Base-by-base conservation (phyloP, 306 rosid genomes). In the Cercis canadensis region DNA sequence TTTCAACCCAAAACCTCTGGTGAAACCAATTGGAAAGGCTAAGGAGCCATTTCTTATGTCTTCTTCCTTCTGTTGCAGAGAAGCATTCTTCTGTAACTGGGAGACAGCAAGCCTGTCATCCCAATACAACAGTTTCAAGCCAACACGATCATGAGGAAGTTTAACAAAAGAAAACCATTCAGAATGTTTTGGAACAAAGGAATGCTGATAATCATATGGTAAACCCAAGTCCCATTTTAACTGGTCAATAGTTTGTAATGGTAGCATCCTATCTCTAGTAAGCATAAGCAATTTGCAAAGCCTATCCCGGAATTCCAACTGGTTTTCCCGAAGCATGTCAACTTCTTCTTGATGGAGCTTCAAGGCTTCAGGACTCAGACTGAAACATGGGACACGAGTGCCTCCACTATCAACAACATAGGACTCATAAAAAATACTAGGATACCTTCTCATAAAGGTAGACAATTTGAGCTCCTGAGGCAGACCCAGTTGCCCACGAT, bases 181-280 rank as follows among this genome's bases (percentile, higher is more conserved):
- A 7, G 75, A 80, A 50, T 87, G 78, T 62, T 72, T 62, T 12
- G 73, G 53, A 72, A 93, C 64, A 57, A 93, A 75, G 18, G 92
- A 81, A 79, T 75, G 69, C 49, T 65, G 83, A 74, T 85, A 93
- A 88, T 90, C 96, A 62, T 82, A 85, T 0, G 97, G 97, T 80
- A 90, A 85, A 57, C 98, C 98, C 67, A 93, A 39, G 82, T 90
- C 97, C 98, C 97, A 93, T 82, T 73, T 84, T 80, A 93, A 83
- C 61, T 90, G 97, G 75, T 93, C 96, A 77, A 93, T 57, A 7
- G 97, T 90, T 62, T 88, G 98, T 32, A 88, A 59, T 52, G 98
- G 98, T 79, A 93, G 97, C 31, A 69, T 76, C 88, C 76, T 34
- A 52, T 62, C 83, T 68, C 17, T 80, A 6, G 97, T 88, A 50